A percentile compares a stretch with the other conserved stretches of the same genome.
These are phyloP conservation scores for Torulaspora gathmanii DNA, from an alignment of 805 yeast species.

Conservation along the genomic window DNA sequence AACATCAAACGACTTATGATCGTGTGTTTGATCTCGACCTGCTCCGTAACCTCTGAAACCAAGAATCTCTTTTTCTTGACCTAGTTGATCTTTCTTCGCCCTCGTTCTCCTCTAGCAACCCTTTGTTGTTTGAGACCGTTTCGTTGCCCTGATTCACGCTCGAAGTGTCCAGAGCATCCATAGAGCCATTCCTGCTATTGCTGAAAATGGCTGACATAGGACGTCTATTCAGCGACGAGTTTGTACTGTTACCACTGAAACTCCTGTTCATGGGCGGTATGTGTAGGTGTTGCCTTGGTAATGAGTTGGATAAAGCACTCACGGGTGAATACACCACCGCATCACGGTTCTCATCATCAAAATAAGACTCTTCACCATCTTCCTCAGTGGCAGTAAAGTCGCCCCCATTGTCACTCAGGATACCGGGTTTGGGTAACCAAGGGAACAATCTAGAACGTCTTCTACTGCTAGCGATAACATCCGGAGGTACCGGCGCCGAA, in stretches of 20 bases:
- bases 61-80: conserved; percentile 37
- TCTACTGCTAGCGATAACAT: conserved; percentile 29
- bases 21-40: conserved; percentile 32
- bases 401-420: conserved; percentile 32
- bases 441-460: conserved; percentile 29
- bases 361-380: conserved; percentile 27
- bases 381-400: conserved; percentile 31
- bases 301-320: conserved; percentile 15
- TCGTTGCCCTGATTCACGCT: conserved; percentile 1
- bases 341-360: conserved; percentile 23
- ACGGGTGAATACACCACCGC: conserved; percentile 16
- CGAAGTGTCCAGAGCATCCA: conserved; percentile 19
- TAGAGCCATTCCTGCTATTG: conserved; percentile 18
- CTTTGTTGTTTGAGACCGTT: neutral
- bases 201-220: conserved; percentile 23
- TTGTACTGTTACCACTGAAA: conserved; percentile 23
- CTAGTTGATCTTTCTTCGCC: conserved; percentile 20
- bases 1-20: neutral
- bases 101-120: conserved; percentile 3
- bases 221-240: conserved; percentile 18
- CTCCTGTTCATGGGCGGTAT: conserved; percentile 20
- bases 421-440: conserved; percentile 32
- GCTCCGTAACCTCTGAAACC: conserved; percentile 45
- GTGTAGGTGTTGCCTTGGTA: conserved; percentile 17
- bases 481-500: conserved; percentile 32